These are phyloP conservation scores for Hymenoscyphus scutula DNA, from an alignment of 2,329 filamentous ascomycete genomes.

Conservation along the genomic window DNA sequence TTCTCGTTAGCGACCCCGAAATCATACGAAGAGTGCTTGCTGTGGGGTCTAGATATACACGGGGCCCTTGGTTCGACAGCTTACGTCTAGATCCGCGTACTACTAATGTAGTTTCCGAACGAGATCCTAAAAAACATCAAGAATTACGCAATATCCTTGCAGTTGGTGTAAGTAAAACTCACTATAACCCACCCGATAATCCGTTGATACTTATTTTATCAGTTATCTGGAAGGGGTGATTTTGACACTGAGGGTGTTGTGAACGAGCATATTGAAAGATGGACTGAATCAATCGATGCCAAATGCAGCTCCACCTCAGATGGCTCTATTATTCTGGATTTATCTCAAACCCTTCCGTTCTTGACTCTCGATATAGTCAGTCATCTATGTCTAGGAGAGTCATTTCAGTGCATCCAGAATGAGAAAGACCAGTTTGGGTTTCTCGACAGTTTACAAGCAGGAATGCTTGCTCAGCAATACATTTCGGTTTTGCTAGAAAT, in stretches of 20 bases:
- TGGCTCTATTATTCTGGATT: constrained; percentile 46
- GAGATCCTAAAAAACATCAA: constrained; percentile 38
- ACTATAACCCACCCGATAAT: too few relatives aligned
- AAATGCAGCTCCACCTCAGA: constrained; percentile 46
- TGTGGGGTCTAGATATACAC: too few relatives aligned
- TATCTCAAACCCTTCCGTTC: constrained; percentile 46
- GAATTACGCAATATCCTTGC: constrained; percentile 48
- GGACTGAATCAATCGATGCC: constrained; percentile 47
- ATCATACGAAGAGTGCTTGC: too few relatives aligned
- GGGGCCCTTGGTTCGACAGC: too few relatives aligned
- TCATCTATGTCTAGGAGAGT: constrained; percentile 49
- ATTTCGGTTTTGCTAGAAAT: constrained; percentile 11
- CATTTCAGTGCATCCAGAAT: constrained; percentile 48
- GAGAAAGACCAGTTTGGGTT: constrained; percentile 47
- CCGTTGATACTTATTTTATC: constrained; percentile 49
- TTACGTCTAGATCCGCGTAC: too few relatives aligned
- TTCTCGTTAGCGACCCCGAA: too few relatives aligned
- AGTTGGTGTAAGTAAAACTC: constrained; percentile 41
- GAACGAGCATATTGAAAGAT: constrained; percentile 45
- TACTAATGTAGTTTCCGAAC: constrained; percentile 7
- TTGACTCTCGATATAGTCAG: constrained; percentile 55
- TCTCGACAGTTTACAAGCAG: constrained; percentile 42
- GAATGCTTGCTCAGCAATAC: constrained; percentile 5
- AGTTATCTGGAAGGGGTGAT: constrained; percentile 55
- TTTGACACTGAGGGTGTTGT: constrained; percentile 48